Percentiles rank a stretch among this genome's conserved stretches.
These are phyloP conservation scores for Ocimum tenuiflorum DNA, from an alignment of 257 asterid species.

Conservation along the genomic window DNA sequence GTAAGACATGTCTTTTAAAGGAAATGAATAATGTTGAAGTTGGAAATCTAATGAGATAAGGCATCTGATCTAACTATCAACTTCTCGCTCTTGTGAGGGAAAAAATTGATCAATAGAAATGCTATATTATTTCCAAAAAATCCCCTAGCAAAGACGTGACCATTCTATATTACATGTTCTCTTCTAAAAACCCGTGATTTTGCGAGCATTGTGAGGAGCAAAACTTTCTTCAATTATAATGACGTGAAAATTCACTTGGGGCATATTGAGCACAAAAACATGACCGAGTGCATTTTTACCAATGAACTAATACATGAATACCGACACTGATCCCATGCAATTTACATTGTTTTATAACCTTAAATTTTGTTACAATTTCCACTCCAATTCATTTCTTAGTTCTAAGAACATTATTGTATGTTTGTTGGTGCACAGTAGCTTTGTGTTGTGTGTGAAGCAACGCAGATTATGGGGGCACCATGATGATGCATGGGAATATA, in stretches of 20 bases:
- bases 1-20: no score
- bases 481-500: conserved; percentile 14
- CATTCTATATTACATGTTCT: neutral
- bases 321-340: neutral
- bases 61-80: neutral
- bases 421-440: conserved; percentile 6
- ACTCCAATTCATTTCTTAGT: neutral
- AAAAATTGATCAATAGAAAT: neutral
- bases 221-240: neutral
- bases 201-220: neutral
- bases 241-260: no score
- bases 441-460: conserved; percentile 16
- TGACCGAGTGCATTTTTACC: neutral
- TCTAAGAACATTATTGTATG: neutral
- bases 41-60: neutral
- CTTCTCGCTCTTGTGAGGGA: neutral
- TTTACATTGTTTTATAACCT: neutral
- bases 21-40: neutral
- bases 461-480: neutral
- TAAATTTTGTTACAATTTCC: neutral
- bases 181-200: neutral
- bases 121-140: neutral
- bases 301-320: neutral
- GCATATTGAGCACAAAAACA: neutral
- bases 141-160: neutral